Evolutionary conservation across 2,329 filamentous ascomycete species (phyloP).

Genomic region (Penicillium palitans): DNA sequence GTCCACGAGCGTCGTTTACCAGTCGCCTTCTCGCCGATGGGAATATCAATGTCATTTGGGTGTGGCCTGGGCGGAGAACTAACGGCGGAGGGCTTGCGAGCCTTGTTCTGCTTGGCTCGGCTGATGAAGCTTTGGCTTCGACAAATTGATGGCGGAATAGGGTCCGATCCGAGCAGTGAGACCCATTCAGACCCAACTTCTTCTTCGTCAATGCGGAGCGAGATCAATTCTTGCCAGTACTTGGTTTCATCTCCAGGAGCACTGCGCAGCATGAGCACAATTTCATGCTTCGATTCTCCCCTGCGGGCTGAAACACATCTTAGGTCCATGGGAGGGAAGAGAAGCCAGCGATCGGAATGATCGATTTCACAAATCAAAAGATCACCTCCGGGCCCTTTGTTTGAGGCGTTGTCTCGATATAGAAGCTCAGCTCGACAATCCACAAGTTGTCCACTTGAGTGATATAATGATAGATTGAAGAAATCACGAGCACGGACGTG

Average conservation of each 20-base stretch:
- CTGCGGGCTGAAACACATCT: slow-evolving; percentile 74
- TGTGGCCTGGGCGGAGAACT: slow-evolving; percentile 35
- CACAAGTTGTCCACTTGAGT: slow-evolving; percentile 86
- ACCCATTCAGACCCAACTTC: slow-evolving; percentile 84
- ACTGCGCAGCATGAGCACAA: slow-evolving; percentile 86
- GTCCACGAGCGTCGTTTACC: slow-evolving; percentile 43
- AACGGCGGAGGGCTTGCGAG: slow-evolving; percentile 24
- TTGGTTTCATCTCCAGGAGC: slow-evolving; percentile 55
- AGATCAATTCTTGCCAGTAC: slow-evolving; percentile 82
- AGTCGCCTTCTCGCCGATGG: slow-evolving; percentile 59
- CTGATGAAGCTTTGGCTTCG: slow-evolving; percentile 55
- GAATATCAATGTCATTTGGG: slow-evolving; percentile 59
- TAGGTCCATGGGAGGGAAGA: slow-evolving; percentile 84
- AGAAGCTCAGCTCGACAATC: slow-evolving; percentile 87
- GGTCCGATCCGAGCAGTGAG: slow-evolving; percentile 70
- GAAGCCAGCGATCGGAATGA: slow-evolving; percentile 71
- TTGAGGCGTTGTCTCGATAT: slow-evolving; percentile 74
- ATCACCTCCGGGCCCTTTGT: slow-evolving; percentile 70
- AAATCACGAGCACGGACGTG: slow-evolving; percentile 88
- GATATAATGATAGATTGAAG: slow-evolving; percentile 79
- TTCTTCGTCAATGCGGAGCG: slow-evolving; percentile 72
- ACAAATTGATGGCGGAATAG: slow-evolving; percentile 61
- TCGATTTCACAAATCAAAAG: slow-evolving; percentile 92
- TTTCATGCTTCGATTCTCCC: slow-evolving; percentile 69
- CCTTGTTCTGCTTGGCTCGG: slow-evolving; percentile 40